Evolutionary conservation across 805 yeast species (phyloP), one percentile per base, ranked within the genome.

Genomic region (Yarrowia alimentaria): DNA sequence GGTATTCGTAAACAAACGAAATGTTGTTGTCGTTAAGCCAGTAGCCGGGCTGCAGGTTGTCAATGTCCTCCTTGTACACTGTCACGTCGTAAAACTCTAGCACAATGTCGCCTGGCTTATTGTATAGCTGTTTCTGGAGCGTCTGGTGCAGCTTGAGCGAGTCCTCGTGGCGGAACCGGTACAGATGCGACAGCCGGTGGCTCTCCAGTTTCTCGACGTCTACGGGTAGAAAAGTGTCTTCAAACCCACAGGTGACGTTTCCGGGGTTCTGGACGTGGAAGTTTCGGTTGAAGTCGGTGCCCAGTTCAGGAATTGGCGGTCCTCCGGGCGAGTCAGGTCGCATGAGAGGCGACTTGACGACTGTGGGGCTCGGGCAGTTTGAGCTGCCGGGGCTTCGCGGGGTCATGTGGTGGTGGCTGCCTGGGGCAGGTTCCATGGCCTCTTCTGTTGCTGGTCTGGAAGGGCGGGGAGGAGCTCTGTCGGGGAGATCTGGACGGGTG

Each of bases 1-100:
- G 61, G 54, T 73, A 72, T 60, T 82, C 88, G 62, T 73, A 85
- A 14, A 81, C 64, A 51, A 83, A 77, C 0, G 83, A 69, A 29
- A 85, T 74, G 57, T 82, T 78, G 58, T 81, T 81, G 60, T 84
- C 91, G 58, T 80, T 81, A 22, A 85, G 66, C 91, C 93, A 85
- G 60, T 82, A 83, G 26, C 77, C 84, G 14, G 81, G 80, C 45
- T 71, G 67, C 12, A 85, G 63, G 57, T 77, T 80, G 35, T 67
- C 69, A 8, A 83, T 56, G 60, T 85, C 93, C 17, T 76, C 77
- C 50, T 72, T 69, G 58, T 79, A 79, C 2, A 83, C 64, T 0
- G 83, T 74, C 7, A 80, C 72, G 55, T 81, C 82, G 50, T 75
- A 75, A 21, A 53, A 54, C 49, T 47, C 47, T 8, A 47, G 28